Conservation (phyloP, 202 grass and related monocot genomes). For the Saccharum hybrid region DNA sequence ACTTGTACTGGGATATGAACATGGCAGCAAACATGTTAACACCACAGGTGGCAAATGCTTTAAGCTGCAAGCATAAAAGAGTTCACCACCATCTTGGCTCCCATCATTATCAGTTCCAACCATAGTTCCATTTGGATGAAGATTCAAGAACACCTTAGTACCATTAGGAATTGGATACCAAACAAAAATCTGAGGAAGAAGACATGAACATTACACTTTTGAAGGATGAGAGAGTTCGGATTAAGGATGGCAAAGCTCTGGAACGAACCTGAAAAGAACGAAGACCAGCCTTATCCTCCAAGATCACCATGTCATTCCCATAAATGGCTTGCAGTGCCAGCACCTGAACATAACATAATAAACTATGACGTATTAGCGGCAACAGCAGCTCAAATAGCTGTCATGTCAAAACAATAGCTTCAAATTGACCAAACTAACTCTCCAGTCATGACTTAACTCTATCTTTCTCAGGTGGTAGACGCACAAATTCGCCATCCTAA, state of each 20-base stretch:
- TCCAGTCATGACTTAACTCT: background rate
- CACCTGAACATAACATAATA: conserved; percentile 44
- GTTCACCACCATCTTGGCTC: conserved; percentile 37
- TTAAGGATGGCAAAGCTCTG: background rate
- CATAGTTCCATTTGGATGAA: conserved; percentile 43
- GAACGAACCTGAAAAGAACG: conserved; percentile 62
- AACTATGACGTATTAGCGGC: background rate
- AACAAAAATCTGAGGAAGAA: conserved; percentile 48
- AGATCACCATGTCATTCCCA: conserved; percentile 53
- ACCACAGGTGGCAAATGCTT: conserved; percentile 59
- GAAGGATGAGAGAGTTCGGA: background rate
- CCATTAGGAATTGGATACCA: conserved; percentile 46
- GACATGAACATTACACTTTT: conserved; percentile 20
- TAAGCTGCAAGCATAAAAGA: conserved; percentile 56
- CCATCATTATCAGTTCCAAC: conserved; percentile 46
- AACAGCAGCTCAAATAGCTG: background rate
- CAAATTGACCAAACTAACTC: background rate
- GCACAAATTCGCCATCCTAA: conserved; percentile 3
- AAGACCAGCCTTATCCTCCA: conserved; percentile 49
- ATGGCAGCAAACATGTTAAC: conserved; percentile 58
- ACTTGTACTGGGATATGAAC: conserved; percentile 61
- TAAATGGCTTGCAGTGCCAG: conserved; percentile 72
- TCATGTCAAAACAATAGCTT: background rate
- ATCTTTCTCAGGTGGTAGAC: background rate
- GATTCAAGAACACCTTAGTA: conserved; percentile 49